Percentiles rank a stretch among this genome's conserved stretches.
These are phyloP conservation scores for Keithomyces neogunnii DNA, from an alignment of 2,329 filamentous ascomycete genomes.

Conservation along the genomic window DNA sequence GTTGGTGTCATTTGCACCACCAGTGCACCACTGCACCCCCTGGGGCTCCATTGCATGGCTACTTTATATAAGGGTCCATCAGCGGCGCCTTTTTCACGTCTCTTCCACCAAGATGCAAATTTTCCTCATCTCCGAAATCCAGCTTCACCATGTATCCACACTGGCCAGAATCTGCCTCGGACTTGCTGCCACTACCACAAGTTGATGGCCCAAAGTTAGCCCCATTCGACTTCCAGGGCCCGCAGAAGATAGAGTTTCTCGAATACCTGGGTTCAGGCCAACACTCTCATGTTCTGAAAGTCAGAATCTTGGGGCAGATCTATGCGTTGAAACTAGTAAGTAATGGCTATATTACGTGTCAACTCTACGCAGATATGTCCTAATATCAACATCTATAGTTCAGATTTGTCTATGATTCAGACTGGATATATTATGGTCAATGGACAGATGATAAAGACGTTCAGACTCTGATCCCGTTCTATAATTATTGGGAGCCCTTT, in stretches of 20 bases:
- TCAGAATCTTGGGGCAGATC: conserved; percentile 8
- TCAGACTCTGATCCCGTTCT: conserved; percentile 1
- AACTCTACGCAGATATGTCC: neutral
- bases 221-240: neutral
- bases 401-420: too few relatives aligned
- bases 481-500: conserved; percentile 16
- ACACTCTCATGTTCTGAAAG: conserved; percentile 12
- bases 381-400: neutral
- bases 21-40: too few relatives aligned
- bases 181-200: neutral
- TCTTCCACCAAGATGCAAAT: too few relatives aligned
- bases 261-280: conserved; percentile 9
- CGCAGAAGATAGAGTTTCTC: conserved; percentile 6
- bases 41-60: too few relatives aligned
- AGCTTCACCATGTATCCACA: neutral
- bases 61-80: too few relatives aligned
- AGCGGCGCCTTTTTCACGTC: too few relatives aligned
- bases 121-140: too few relatives aligned
- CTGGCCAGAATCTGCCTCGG: neutral
- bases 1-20: too few relatives aligned
- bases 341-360: neutral
- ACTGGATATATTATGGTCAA: too few relatives aligned
- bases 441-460: too few relatives aligned
- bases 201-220: neutral
- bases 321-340: conserved; percentile 15